Evolutionary conservation across 1,284 basidiomycete species (phyloP).

Genomic region (Ganoderma sinense): DNA sequence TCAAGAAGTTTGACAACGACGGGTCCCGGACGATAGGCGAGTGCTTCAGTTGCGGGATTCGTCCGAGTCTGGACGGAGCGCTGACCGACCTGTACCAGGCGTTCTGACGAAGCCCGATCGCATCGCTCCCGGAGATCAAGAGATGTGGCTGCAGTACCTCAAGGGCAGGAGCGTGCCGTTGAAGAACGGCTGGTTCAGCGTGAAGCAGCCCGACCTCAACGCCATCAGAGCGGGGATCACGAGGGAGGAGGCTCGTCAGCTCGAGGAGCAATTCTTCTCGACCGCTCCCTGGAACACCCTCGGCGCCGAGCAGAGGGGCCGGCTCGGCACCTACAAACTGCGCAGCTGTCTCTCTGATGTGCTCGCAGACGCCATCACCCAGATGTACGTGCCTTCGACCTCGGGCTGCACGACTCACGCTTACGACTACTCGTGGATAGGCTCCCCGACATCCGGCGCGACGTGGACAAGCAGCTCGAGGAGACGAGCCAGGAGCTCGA

Average conservation of each 20-base stretch:
- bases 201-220: slow-evolving; percentile 72
- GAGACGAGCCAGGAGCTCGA: slow-evolving; percentile 46
- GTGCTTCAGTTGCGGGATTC: slow-evolving; percentile 36
- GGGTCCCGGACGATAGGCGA: slow-evolving; percentile 76
- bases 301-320: slow-evolving; percentile 54
- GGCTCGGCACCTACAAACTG: slow-evolving; percentile 62
- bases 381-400: slow-evolving; percentile 36
- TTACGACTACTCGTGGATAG: slow-evolving; percentile 43
- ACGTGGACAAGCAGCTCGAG: slow-evolving; percentile 53
- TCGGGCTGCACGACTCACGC: neutral
- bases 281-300: slow-evolving; percentile 65
- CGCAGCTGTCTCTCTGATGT: slow-evolving; percentile 46
- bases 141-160: slow-evolving; percentile 65
- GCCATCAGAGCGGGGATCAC: slow-evolving; percentile 62
- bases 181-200: slow-evolving; percentile 73
- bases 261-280: slow-evolving; percentile 75
- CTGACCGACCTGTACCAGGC: neutral
- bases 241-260: slow-evolving; percentile 62
- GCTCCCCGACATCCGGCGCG: slow-evolving; percentile 65
- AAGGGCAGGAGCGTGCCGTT: slow-evolving; percentile 60
- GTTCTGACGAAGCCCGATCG: neutral
- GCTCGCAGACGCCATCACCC: slow-evolving; percentile 50
- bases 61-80: neutral
- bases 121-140: slow-evolving; percentile 53
- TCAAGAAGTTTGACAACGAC: slow-evolving; percentile 61